Conservation (phyloP, 108 stramenopile species). For the Hondaea fermentalgiana region DNA sequence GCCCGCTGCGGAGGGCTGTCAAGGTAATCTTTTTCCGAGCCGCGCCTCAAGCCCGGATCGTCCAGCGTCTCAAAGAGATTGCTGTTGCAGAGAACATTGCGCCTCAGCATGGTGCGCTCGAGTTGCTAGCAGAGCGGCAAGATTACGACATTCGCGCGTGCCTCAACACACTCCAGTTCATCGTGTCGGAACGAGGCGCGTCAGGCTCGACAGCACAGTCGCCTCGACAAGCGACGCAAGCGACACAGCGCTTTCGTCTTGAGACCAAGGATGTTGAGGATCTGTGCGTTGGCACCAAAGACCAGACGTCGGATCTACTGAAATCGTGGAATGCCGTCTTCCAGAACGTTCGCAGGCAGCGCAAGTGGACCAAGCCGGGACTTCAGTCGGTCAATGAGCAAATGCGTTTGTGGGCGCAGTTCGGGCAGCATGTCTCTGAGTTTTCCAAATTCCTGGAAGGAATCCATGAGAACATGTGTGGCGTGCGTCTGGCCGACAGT, state of each 20-base stretch:
- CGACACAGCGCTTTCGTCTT: background rate
- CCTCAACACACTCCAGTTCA: conserved; percentile 81
- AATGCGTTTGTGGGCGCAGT: background rate
- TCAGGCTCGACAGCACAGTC: background rate
- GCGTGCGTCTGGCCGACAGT: background rate
- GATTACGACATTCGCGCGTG: conserved; percentile 82
- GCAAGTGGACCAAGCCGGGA: background rate
- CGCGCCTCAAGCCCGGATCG: conserved; percentile 57
- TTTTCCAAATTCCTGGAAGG: background rate
- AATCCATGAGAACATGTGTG: background rate
- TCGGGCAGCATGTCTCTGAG: background rate
- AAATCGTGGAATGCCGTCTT: background rate
- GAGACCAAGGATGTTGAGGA: background rate
- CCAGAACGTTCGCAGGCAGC: background rate
- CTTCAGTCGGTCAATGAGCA: background rate
- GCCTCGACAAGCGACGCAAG: too few relatives aligned
- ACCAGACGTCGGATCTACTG: background rate
- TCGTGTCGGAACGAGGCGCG: background rate
- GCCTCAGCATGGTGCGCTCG: conserved; percentile 49
- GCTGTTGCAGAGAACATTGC: conserved; percentile 55
- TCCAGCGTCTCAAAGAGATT: conserved; percentile 68
- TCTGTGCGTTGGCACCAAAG: background rate
- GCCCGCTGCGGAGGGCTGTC: conserved; percentile 75
- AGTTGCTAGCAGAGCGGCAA: conserved; percentile 54
- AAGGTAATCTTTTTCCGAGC: conserved; percentile 68